Evolutionary conservation across 78 protist genomes (phyloP), one percentile per base, ranked within the genome.

Genomic region (Dictyostelium discoideum): DNA sequence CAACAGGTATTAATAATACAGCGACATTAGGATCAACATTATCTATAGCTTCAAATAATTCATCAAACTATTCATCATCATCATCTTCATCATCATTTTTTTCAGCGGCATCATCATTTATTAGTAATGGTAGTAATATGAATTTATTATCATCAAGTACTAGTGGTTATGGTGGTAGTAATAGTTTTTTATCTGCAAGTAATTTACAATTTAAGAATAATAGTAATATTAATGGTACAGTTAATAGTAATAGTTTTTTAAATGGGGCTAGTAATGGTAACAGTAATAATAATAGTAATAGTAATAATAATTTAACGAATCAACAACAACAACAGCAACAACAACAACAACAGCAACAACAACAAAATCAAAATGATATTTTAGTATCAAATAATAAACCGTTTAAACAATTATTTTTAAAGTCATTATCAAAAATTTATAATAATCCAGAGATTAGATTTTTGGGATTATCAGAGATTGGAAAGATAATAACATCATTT

Each of bases 361-460:
- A 14, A 39, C 29, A n/a, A 22, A 29, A 48, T 48, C 32, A 26
- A 7, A 73, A 73, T 73, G 67, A 69, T 48, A 29, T 32, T 37
- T 50, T 44, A 16, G 67, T 86, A 14, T 40, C 40, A 20, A 37
- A 44, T 26, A 87, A 60, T 87, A 74, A 90, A 44, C 77, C 85
- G 22, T 90, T 90, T 54, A 80, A 69, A 40, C 74, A 57, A 60
- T 60, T 50, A 20, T 90, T 90, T 80, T 29, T 54, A 5, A 90
- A 90, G 26, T 39, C 95, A n/a, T 29, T 90, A 16, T 11, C 37
- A 46, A 90, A 82, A 81, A 65, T 90, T 20, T 90, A 90, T 50
- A 60, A 67, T 76, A 90, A 90, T n/a, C 67, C 83, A 82, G 88
- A 90, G 67, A 26, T 90, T 22, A 63, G 54, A 32, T 67, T 73